These are phyloP conservation scores for Smittium mucronatum DNA, from an alignment of 371 early-diverging fungal species.

Conservation along the genomic window DNA sequence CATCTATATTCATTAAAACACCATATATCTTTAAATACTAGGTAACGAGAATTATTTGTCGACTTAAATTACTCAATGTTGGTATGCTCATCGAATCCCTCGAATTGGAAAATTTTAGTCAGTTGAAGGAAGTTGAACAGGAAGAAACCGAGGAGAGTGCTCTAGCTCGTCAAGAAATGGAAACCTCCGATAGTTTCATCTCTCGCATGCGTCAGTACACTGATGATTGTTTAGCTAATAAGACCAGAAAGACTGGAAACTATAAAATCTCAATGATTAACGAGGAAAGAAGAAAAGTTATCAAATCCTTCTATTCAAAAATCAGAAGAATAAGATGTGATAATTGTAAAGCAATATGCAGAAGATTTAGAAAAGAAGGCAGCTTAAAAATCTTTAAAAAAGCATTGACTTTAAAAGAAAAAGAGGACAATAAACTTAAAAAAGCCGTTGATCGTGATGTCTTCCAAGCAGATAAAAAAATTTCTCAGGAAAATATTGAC, in stretches of 20 bases:
- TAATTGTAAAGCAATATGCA: constrained; percentile 69
- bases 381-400: constrained; percentile 77
- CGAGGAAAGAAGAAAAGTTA: constrained; percentile 57
- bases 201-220: constrained; percentile 34
- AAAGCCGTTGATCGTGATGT: constrained; percentile 26
- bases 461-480: constrained; percentile 33
- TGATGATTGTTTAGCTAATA: not conserved
- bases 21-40: constrained; percentile 13
- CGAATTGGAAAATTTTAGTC: constrained; percentile 36
- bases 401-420: constrained; percentile 53
- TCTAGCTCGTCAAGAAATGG: not conserved
- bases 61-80: constrained; percentile 55
- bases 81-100: constrained; percentile 73
- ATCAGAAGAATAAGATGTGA: constrained; percentile 47
- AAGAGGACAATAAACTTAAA: constrained; percentile 22
- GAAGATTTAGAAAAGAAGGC: constrained; percentile 73
- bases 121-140: constrained; percentile 38
- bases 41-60: constrained; percentile 41
- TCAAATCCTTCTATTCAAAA: constrained; percentile 59
- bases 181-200: constrained; percentile 36
- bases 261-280: constrained; percentile 62
- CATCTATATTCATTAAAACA: not conserved
- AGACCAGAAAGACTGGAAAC: constrained; percentile 16
- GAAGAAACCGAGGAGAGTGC: constrained; percentile 29
- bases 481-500: too few species aligned